Conservation (phyloP, 192 early-diverging fungal species). For the Bifiguratus adelaidae region DNA sequence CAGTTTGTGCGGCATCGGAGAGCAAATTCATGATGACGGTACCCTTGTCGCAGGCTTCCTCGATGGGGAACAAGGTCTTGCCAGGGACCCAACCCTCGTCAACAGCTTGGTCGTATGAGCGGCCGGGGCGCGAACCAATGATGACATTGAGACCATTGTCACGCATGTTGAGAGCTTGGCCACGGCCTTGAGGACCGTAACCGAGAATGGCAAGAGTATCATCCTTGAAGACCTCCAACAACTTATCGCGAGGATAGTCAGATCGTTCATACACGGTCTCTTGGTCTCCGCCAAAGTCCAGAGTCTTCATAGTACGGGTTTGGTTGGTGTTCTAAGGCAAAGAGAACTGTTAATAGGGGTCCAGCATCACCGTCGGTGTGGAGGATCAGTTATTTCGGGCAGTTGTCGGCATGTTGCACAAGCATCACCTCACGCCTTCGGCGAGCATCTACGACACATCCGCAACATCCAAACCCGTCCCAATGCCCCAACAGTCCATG, state of each 20-base stretch:
- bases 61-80: slow-evolving; percentile 89
- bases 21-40: slow-evolving; percentile 90
- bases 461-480: too few species aligned
- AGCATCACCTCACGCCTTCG: too few species aligned
- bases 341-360: too few species aligned
- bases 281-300: slow-evolving; percentile 87
- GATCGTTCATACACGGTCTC: slow-evolving; percentile 91
- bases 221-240: slow-evolving; percentile 82
- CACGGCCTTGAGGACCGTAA: slow-evolving; percentile 93
- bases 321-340: too few species aligned
- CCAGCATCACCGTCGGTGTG: too few species aligned
- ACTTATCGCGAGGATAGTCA: slow-evolving; percentile 90
- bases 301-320: slow-evolving; percentile 78
- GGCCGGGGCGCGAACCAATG: slow-evolving; percentile 82
- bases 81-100: slow-evolving; percentile 94
- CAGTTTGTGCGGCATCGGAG: slow-evolving; percentile 93
- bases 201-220: slow-evolving; percentile 83
- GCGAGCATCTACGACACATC: too few species aligned
- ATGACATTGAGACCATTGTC: slow-evolving; percentile 97
- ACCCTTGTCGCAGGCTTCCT: slow-evolving; percentile 84
- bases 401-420: too few species aligned
- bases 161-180: slow-evolving; percentile 87
- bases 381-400: too few species aligned
- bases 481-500: too few species aligned
- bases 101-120: slow-evolving; percentile 84